phyloP scores from a whole-genome alignment of 2,329 filamentous ascomycete species.

The Dendryphion nanum region DNA sequence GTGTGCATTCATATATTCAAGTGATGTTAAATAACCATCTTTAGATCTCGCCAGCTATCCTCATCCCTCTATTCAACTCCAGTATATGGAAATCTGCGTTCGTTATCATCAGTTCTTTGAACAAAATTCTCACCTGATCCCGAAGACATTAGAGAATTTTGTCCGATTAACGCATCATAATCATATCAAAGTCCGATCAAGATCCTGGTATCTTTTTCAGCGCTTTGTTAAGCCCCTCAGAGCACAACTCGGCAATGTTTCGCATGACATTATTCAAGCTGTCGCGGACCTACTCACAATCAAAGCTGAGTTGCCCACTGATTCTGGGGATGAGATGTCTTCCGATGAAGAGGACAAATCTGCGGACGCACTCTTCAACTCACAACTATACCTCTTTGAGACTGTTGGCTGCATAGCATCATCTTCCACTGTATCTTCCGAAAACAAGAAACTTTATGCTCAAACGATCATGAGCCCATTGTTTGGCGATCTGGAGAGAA shows the following conservation, averaged over 20 bases:
- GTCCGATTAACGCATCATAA: slow-evolving; percentile 86
- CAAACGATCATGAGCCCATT: slow-evolving; percentile 86
- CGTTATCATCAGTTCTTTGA: slow-evolving; percentile 94
- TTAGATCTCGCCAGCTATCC: slow-evolving; percentile 78
- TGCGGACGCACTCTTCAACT: slow-evolving; percentile 85
- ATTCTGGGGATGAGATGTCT: slow-evolving; percentile 83
- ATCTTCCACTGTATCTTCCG: slow-evolving; percentile 69
- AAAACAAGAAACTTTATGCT: slow-evolving; percentile 84
- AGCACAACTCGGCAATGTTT: slow-evolving; percentile 80
- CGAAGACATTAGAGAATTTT: slow-evolving; percentile 85
- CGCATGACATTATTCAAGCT: slow-evolving; percentile 87
- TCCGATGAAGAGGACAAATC: slow-evolving; percentile 89
- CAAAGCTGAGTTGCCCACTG: slow-evolving; percentile 80
- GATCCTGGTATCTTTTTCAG: slow-evolving; percentile 97
- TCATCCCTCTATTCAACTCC: slow-evolving; percentile 87
- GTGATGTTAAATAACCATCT: too few species aligned
- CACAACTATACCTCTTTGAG: slow-evolving; percentile 91
- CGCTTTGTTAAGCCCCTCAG: slow-evolving; percentile 87
- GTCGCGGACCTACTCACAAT: slow-evolving; percentile 86
- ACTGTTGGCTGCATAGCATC: slow-evolving; percentile 92
- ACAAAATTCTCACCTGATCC: slow-evolving; percentile 75
- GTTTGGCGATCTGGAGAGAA: slow-evolving; percentile 82
- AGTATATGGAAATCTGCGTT: slow-evolving; percentile 98
- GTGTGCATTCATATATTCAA: slow-evolving; percentile 21
- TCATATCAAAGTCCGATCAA: slow-evolving; percentile 79